phyloP scores from a whole-genome alignment of 2,329 filamentous ascomycete species.

The Chrysoporthe puriensis region DNA sequence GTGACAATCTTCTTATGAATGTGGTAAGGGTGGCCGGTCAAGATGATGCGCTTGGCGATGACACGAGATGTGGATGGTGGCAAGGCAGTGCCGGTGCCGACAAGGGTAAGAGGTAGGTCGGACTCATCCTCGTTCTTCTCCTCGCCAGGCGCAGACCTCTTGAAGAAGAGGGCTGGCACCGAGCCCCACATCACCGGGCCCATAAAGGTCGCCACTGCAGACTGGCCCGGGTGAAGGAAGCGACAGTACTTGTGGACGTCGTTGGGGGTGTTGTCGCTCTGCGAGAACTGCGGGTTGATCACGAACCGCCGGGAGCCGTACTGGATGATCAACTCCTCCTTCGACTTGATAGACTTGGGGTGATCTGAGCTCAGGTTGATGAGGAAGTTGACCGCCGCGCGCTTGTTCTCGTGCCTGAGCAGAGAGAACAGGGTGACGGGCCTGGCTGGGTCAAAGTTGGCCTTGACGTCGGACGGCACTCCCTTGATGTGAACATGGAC shows the following conservation, averaged over 20 bases:
- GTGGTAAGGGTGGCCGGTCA: conserved; percentile 96
- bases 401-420: conserved; percentile 93
- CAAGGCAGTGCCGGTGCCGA: conserved; percentile 86
- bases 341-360: conserved; percentile 78
- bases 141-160: conserved; percentile 54
- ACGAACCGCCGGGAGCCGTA: conserved; percentile 85
- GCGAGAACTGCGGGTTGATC: conserved; percentile 89
- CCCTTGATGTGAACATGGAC: conserved; percentile 76
- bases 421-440: conserved; percentile 83
- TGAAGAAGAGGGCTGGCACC: conserved; percentile 89
- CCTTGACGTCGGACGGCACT: conserved; percentile 47
- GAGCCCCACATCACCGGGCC: conserved; percentile 92
- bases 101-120: conserved; percentile 65
- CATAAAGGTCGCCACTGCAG: conserved; percentile 85
- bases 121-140: conserved; percentile 48
- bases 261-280: conserved; percentile 88
- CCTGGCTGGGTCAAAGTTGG: conserved; percentile 53
- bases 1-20: conserved; percentile 98
- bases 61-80: conserved; percentile 77
- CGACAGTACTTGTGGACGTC: conserved; percentile 97
- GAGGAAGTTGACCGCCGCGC: conserved; percentile 85
- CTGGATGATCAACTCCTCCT: conserved; percentile 90
- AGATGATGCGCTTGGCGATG: conserved; percentile 88
- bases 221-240: conserved; percentile 87
- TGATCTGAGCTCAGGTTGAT: conserved; percentile 82